Percentiles rank a stretch among this genome's conserved stretches.
Evolutionary conservation across 192 early-diverging fungal genomes (phyloP).

Genomic region (Chytriomyces confervae): DNA sequence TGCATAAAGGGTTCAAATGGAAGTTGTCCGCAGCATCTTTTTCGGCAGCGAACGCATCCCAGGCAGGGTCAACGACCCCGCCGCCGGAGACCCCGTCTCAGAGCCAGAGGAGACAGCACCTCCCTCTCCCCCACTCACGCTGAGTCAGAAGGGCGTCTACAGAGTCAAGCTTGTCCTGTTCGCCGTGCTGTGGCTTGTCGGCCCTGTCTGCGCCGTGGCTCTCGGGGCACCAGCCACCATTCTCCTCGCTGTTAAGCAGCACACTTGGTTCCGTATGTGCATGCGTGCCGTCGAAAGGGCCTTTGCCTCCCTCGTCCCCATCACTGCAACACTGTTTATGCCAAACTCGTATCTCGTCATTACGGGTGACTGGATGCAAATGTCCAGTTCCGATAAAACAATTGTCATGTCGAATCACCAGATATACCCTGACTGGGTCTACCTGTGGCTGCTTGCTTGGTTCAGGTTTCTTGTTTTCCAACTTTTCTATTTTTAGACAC

Average conservation of each 20-base stretch:
- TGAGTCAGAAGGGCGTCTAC: neutral
- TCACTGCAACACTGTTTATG: constrained; percentile 42
- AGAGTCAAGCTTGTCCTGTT: constrained; percentile 12
- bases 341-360: constrained; percentile 46
- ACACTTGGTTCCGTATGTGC: constrained; percentile 41
- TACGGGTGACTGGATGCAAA: constrained; percentile 46
- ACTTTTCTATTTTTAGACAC: neutral
- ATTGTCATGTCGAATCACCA: constrained; percentile 60
- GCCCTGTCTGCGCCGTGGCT: neutral
- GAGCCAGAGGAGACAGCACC: too few relatives aligned
- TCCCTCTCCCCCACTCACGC: neutral
- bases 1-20: too few relatives aligned
- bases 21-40: constrained; percentile 13
- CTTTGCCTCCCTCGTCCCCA: constrained; percentile 46
- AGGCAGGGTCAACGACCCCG: neutral
- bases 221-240: constrained; percentile 1
- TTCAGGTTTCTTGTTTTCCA: constrained; percentile 8
- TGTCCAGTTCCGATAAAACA: constrained; percentile 26
- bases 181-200: neutral
- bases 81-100: neutral
- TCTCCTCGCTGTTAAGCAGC: constrained; percentile 36
- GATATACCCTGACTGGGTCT: constrained; percentile 61
- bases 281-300: constrained; percentile 45
- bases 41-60: constrained; percentile 11
- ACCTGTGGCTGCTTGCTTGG: constrained; percentile 60